Percentiles rank a stretch among this genome's conserved stretches.
Conservation (phyloP, 768 basidiomycete genomes). For the Mycena olivaceomarginata region DNA sequence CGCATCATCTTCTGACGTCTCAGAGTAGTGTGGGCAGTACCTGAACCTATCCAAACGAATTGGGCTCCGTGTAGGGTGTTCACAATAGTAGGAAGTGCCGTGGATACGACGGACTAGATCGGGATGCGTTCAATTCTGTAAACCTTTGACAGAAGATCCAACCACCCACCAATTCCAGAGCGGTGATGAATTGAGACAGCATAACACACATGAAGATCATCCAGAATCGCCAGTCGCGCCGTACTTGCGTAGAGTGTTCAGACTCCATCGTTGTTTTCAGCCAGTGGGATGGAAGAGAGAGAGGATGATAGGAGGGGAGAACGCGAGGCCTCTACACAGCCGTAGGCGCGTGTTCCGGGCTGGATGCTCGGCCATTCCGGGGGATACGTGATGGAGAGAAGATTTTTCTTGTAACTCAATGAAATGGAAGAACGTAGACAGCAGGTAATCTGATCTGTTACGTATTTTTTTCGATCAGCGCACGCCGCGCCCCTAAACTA, state of each 20-base stretch:
- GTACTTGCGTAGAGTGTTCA: neutral
- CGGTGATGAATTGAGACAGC: slow-evolving; percentile 31
- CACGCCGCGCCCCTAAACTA: too few species aligned
- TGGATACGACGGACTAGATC: slow-evolving; percentile 37
- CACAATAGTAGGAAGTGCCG: slow-evolving; percentile 51
- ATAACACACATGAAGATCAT: slow-evolving; percentile 30
- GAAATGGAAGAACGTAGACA: too few species aligned
- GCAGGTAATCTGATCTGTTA: too few species aligned
- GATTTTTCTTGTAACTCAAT: neutral
- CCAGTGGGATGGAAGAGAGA: neutral
- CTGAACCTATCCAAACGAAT: slow-evolving; percentile 66
- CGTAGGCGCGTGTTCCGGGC: neutral
- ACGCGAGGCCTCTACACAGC: neutral
- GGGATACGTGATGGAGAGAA: neutral
- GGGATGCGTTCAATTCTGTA: neutral
- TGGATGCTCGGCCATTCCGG: neutral
- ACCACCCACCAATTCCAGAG: slow-evolving; percentile 30
- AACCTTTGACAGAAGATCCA: neutral
- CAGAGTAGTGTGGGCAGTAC: neutral
- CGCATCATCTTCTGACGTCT: neutral
- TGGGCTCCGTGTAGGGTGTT: slow-evolving; percentile 57
- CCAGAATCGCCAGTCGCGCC: slow-evolving; percentile 33
- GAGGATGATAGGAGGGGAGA: neutral
- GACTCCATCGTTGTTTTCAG: slow-evolving; percentile 11
- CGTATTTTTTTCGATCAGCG: too few species aligned